Evolutionary conservation across 2,329 filamentous ascomycete species (phyloP), one percentile per base, ranked within the genome.

Genomic region (Fusarium verrucosum): DNA sequence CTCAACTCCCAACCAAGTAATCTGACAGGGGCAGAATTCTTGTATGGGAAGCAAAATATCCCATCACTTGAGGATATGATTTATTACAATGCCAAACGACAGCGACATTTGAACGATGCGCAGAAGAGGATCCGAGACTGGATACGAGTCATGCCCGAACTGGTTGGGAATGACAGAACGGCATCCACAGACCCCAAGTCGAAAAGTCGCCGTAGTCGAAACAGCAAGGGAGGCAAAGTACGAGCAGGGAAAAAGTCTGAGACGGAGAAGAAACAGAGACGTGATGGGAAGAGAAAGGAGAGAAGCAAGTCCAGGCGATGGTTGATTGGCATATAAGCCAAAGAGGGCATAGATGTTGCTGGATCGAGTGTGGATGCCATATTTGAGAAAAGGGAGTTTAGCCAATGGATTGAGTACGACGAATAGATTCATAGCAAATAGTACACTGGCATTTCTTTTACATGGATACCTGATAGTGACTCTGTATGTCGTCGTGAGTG

Each of bases 91-190:
- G 45, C 45, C 7, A 64, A 66, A 25, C 51, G 58, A 19, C 53
- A 55, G 17, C 37, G 62, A 13, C 51, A 52, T 17, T 20, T 50
- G 11, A 50, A 53, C 16, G 62, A 69, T 25, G 51, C 67, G 6
- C 44, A 62, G 32, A 59, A 36, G 35, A 51, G 54, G 25, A 42
- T 66, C 16, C 36, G 46, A 22, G 65, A 66, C 38, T 68, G 66
- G 66, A 33, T 52, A 9, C 54, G 46, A n/a, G 41, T 57, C 10
- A 60, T 68, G 57, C 52, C 49, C 5, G 47, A 53, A 20, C 38
- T 68, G 28, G 32, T 50, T 7, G 37, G 32, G 5, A 35, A 30
- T 10, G 36, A 22, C 10, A 16, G 5, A 17, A 13, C 16, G 16
- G n/a, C 19, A 38, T n/a, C 7, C 17, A 13, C 9, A 7, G 10